Evolutionary conservation across 2,329 filamentous ascomycete species (phyloP).

Genomic region (Beauveria asiatica): DNA sequence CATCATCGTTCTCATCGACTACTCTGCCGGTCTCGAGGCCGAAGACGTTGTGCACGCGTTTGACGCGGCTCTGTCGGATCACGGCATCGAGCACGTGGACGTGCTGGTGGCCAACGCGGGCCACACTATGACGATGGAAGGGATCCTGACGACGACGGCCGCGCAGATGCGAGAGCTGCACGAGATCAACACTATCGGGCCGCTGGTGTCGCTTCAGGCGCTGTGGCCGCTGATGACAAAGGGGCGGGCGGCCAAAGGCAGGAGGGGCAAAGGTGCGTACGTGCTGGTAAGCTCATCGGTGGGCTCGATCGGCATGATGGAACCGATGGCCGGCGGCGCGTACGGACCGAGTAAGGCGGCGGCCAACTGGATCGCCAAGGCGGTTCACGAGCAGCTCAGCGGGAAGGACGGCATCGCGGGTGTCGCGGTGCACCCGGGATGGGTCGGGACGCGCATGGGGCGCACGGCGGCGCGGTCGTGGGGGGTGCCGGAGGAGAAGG

Average conservation of each 20-base stretch:
- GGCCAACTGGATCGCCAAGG: slow-evolving; percentile 25
- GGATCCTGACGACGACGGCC: slow-evolving; percentile 21
- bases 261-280: slow-evolving; percentile 22
- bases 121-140: slow-evolving; percentile 23
- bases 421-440: slow-evolving; percentile 30
- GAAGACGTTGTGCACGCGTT: slow-evolving; percentile 20
- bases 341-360: slow-evolving; percentile 29
- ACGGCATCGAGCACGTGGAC: slow-evolving; percentile 32
- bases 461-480: slow-evolving; percentile 23
- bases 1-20: slow-evolving; percentile 30
- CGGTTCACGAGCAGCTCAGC: slow-evolving; percentile 22
- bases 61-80: slow-evolving; percentile 13
- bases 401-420: background rate
- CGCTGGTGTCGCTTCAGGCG: slow-evolving; percentile 27
- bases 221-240: slow-evolving; percentile 25
- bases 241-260: background rate
- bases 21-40: slow-evolving; percentile 19
- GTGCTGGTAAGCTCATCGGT: slow-evolving; percentile 28
- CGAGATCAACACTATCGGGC: slow-evolving; percentile 35
- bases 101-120: slow-evolving; percentile 45
- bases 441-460: slow-evolving; percentile 26
- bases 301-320: slow-evolving; percentile 25
- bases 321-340: slow-evolving; percentile 23
- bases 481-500: slow-evolving; percentile 17
- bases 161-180: slow-evolving; percentile 30